Conservation (phyloP, 2,329 filamentous ascomycete species). For the Didymella sp. region DNA sequence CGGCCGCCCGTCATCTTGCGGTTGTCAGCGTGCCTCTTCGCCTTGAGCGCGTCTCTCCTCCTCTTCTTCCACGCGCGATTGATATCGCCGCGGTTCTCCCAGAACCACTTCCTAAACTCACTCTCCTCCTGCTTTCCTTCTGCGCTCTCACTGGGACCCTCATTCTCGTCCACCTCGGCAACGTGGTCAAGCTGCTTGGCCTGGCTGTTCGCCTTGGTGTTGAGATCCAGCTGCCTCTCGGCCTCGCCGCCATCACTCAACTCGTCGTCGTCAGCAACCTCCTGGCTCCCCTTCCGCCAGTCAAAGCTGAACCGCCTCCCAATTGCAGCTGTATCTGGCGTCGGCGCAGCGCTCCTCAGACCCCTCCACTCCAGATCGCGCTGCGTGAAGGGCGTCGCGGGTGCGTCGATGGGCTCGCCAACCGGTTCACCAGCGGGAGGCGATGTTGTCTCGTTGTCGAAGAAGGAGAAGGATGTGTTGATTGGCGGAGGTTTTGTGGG, state of each 20-base stretch:
- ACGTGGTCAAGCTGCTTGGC: background rate
- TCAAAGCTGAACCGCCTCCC: constrained; percentile 66
- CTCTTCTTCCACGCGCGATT: constrained; percentile 62
- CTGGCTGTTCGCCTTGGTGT: constrained; percentile 35
- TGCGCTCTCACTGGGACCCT: constrained; percentile 39
- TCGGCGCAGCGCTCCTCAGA: constrained; percentile 88
- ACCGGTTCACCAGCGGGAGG: constrained; percentile 22
- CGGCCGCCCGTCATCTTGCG: constrained; percentile 51
- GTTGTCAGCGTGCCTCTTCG: constrained; percentile 66
- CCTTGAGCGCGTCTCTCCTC: constrained; percentile 65
- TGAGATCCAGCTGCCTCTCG: constrained; percentile 36
- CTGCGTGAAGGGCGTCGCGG: constrained; percentile 83
- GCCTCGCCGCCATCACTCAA: constrained; percentile 36
- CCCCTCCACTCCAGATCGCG: constrained; percentile 77
- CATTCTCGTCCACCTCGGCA: background rate
- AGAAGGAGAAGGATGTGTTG: constrained; percentile 79
- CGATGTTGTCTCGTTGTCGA: constrained; percentile 58
- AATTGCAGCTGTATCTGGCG: constrained; percentile 87
- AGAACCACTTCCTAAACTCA: constrained; percentile 69
- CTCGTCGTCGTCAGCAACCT: constrained; percentile 49
- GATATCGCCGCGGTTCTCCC: constrained; percentile 57
- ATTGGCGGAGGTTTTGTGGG: constrained; percentile 50
- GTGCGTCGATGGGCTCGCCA: constrained; percentile 54
- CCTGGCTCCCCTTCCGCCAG: constrained; percentile 49
- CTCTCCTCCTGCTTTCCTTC: constrained; percentile 56